Evolutionary conservation across 2,329 filamentous ascomycete species (phyloP), one percentile per base, ranked within the genome.

Genomic region (Verticillium klebahnii): DNA sequence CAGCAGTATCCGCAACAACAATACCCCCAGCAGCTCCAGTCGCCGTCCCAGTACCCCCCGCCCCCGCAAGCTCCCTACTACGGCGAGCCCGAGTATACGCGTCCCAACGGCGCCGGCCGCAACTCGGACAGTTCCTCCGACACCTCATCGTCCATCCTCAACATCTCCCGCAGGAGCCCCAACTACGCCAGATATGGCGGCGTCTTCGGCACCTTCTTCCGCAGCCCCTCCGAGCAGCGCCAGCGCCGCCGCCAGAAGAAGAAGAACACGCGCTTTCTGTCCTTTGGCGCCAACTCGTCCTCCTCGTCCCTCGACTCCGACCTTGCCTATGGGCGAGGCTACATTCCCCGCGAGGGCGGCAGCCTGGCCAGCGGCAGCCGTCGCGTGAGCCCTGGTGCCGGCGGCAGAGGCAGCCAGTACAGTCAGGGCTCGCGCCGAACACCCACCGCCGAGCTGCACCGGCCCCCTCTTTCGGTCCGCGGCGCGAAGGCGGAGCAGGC

Each of bases 291-390:
- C 60, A 89, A 87, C 68, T 88, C 84, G 2, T 90, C 87, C 1
- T 88, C 85, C 2, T 89, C 87, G 0, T 89, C 87, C 1, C 79
- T 89, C 60, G 86, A 89, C 72, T 85, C 83, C 23, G 89, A 91
- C 69, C 75, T 91, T 63, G 88, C 88, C 11, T 91, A 90, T 70
- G 88, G 88, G 11, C 80, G 77, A 60, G 87, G 86, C 17, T 88
- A 82, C 65, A 77, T 85, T 56, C 80, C 80, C 64, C 74, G 75
- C 39, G 62, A 67, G 9, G 74, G 71, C 64, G 69, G 68, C 59
- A 70, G 69, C 45, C 71, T 31, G 25, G 29, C 45, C 4, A 54
- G 60, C 54, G 57, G 25, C 54, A 32, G 25, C 14, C 25, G 25
- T 31, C 54, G 54, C 11, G 31, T 34, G 25, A 56, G 54, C 54